phyloP scores from a whole-genome alignment of 164 flowering plant species.

The Santalum album region DNA sequence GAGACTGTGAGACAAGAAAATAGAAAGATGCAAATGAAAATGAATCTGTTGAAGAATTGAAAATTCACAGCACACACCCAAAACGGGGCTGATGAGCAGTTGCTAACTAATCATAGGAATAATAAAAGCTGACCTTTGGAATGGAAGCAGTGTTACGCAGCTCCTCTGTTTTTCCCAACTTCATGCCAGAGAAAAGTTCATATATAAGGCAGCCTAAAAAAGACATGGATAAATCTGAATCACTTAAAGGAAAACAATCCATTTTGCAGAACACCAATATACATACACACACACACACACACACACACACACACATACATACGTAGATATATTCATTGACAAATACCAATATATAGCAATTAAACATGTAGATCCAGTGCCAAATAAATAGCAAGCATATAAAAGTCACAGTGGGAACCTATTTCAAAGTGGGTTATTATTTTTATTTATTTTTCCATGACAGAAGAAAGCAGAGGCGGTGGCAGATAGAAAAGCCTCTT shows the following conservation, averaged over 20 bases:
- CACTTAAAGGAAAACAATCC: no score
- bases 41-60: conserved; percentile 9
- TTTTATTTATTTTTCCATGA: neutral
- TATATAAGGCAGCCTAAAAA: conserved; percentile 84
- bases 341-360: no score
- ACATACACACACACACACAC: no score
- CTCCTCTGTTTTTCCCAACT: conserved; percentile 82
- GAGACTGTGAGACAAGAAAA: conserved; percentile 77
- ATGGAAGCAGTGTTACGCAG: conserved; percentile 66
- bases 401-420: no score
- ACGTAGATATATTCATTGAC: no score
- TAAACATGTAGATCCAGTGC: no score
- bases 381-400: no score
- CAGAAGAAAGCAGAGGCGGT: neutral
- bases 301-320: no score
- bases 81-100: neutral
- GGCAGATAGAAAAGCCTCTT: neutral
- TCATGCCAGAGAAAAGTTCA: conserved; percentile 80
- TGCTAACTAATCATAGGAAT: neutral
- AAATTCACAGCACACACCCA: neutral
- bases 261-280: no score
- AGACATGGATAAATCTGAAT: neutral
- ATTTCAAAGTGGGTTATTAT: no score
- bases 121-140: conserved; percentile 57
- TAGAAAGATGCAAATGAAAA: conserved; percentile 31